Base-by-base conservation (phyloP, 768 basidiomycete genomes). In the Holtermanniella nyarrowii region DNA sequence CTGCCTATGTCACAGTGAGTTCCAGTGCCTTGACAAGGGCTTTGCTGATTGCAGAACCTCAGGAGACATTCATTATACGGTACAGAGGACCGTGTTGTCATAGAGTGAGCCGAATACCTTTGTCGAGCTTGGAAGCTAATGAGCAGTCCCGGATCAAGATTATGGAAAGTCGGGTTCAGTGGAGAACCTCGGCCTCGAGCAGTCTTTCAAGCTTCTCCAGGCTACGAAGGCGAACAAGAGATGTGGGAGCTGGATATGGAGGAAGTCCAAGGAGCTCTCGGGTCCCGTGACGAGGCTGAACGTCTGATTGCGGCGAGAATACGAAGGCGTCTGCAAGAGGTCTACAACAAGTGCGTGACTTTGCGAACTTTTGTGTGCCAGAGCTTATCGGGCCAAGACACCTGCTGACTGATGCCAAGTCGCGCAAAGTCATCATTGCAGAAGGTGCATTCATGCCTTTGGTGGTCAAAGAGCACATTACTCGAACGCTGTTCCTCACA, bases 81-180 rank as follows among this genome's bases (percentile, higher is more conserved):
- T 23, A 88, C 86, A 5, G 95, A 99, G 67, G 95, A 97, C 72
- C 79, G 93, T 43, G 80, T 97, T 40, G 80, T 99, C 51, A 85
- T 99, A 57, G 95, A 99, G 69, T 70, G 39, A 52, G 66, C 45
- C 27, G 24, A 3, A 16, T 37, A 2, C 1, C 37, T 20, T 3
- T 42, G 24, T 37, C 27, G 20, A 14, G 18, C 42, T 27, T 10
- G 23, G 5, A 3, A 4, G 26, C 41, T 43, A 42, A 22, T 13
- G 13, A 25, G 4, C 44, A 70, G 69, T 70, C 84, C 90, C 21
- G 95, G 95, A 18, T 89, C 87, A 43, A 77, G 84, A 48, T 79
- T 90, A 54, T 97, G 93, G 91, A 95, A 91, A 74, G 87, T 91
- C 11, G 95, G 95, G 1, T 97, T 96, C 75, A 91, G 89, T 63